A percentile compares a stretch with the other conserved stretches of the same genome.
These are phyloP conservation scores for Penicillium sp. DNA, from an alignment of 2,329 filamentous ascomycete species.

Conservation along the genomic window DNA sequence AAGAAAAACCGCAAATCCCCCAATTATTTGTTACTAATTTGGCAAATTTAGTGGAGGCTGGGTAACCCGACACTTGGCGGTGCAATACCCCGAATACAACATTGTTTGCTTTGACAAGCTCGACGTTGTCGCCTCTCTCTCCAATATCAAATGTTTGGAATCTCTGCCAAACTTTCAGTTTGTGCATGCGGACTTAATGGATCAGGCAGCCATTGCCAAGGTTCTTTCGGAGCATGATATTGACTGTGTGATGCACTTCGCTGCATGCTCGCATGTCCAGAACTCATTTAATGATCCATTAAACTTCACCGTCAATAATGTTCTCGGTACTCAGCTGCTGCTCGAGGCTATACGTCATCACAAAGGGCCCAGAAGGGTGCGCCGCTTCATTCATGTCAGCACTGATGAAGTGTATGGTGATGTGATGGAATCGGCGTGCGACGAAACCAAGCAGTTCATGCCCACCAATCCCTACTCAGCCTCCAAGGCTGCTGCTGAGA, in stretches of 20 bases:
- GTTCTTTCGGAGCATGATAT: constrained; percentile 71
- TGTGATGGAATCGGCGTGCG: constrained; percentile 45
- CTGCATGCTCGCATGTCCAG: constrained; percentile 83
- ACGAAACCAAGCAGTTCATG: constrained; percentile 72
- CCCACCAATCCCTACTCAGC: constrained; percentile 83
- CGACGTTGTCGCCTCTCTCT: constrained; percentile 77
- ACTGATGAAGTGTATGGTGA: constrained; percentile 87
- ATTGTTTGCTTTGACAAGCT: constrained; percentile 83
- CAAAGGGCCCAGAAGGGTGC: constrained; percentile 50
- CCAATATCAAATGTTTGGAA: constrained; percentile 73
- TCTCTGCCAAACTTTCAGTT: constrained; percentile 73
- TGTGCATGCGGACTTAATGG: constrained; percentile 76
- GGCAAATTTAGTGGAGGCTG: constrained; percentile 67
- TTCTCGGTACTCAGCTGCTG: constrained; percentile 80
- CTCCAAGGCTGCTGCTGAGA: constrained; percentile 78
- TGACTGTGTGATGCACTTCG: constrained; percentile 81
- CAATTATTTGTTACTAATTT: background rate
- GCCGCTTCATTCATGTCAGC: constrained; percentile 76
- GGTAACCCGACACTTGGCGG: constrained; percentile 74
- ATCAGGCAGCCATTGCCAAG: constrained; percentile 67
- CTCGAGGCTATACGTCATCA: constrained; percentile 75
- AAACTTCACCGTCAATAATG: constrained; percentile 77
- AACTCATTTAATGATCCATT: constrained; percentile 81
- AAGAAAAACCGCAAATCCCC: constrained; percentile 35
- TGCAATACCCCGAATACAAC: constrained; percentile 76